Evolutionary conservation across 768 basidiomycete species (phyloP).

Genomic region (Paxillus rubicundulus): DNA sequence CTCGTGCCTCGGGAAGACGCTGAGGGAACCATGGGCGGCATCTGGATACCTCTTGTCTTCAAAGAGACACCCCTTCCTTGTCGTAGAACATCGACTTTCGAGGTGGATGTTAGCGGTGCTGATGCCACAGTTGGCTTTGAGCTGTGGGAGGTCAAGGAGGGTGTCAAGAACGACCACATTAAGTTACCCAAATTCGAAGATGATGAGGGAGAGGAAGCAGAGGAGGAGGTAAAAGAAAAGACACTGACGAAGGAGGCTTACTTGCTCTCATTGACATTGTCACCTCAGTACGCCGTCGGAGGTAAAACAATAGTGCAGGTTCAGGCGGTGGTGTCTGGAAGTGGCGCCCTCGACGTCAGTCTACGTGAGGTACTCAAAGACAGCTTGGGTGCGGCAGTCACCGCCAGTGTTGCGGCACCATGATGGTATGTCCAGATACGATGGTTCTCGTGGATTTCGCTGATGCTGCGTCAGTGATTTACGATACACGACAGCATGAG

Average conservation of each 20-base stretch:
- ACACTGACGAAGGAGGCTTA: conserved; percentile 52
- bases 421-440: conserved; percentile 12
- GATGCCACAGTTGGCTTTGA: conserved; percentile 53
- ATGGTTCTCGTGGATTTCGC: neutral
- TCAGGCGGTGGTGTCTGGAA: conserved; percentile 33
- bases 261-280: conserved; percentile 38
- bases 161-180: conserved; percentile 59
- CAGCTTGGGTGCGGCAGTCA: conserved; percentile 33
- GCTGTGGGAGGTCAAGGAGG: conserved; percentile 75
- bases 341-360: conserved; percentile 37
- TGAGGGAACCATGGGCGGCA: conserved; percentile 49
- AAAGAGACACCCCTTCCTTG: conserved; percentile 72
- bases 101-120: conserved; percentile 47
- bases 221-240: conserved; percentile 64
- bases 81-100: conserved; percentile 56
- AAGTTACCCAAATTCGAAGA: conserved; percentile 44
- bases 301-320: conserved; percentile 54
- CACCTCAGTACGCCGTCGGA: conserved; percentile 38
- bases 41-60: conserved; percentile 64
- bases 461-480: neutral
- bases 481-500: conserved; percentile 7
- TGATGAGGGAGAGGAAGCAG: conserved; percentile 49
- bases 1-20: conserved; percentile 53
- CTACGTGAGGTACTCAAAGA: conserved; percentile 38
- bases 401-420: conserved; percentile 23